These are phyloP conservation scores for Neohortaea acidophila DNA, from an alignment of 495 filamentous ascomycete genomes.

Conservation along the genomic window DNA sequence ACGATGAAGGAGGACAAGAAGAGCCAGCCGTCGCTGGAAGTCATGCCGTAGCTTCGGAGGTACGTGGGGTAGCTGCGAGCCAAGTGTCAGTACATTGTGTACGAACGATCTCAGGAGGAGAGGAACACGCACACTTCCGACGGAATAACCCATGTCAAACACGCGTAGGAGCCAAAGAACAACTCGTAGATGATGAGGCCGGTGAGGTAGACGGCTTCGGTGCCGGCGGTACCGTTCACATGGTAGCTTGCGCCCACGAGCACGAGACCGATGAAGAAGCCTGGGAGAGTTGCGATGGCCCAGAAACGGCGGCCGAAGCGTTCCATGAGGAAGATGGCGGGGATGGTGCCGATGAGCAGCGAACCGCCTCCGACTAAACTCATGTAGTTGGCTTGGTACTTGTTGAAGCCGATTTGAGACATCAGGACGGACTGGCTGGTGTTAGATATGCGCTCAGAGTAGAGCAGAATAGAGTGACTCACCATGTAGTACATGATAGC, in stretches of 20 bases:
- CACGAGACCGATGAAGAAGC: slow-evolving; percentile 44
- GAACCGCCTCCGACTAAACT: slow-evolving; percentile 47
- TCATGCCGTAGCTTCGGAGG: slow-evolving; percentile 46
- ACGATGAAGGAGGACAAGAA: slow-evolving; percentile 49
- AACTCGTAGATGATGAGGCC: slow-evolving; percentile 45
- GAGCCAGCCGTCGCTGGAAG: slow-evolving; percentile 38
- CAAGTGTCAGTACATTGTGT: too few species aligned
- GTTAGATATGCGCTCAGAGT: background rate
- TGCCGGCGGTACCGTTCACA: slow-evolving; percentile 27
- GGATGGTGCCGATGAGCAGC: slow-evolving; percentile 41
- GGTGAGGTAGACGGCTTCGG: slow-evolving; percentile 39
- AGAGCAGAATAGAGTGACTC: background rate
- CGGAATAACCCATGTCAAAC: slow-evolving; percentile 40
- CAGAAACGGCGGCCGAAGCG: slow-evolving; percentile 45
- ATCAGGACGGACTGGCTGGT: slow-evolving; percentile 40
- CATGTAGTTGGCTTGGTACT: slow-evolving; percentile 41
- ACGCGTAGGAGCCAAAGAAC: slow-evolving; percentile 50
- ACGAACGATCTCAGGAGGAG: too few species aligned
- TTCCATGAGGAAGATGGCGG: slow-evolving; percentile 46
- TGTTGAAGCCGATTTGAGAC: slow-evolving; percentile 40
- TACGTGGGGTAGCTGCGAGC: slow-evolving; percentile 49
- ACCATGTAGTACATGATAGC: too few species aligned
- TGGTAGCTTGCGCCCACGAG: slow-evolving; percentile 41
- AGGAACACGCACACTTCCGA: too few species aligned
- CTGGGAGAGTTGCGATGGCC: slow-evolving; percentile 45